Evolutionary conservation across 2,329 filamentous ascomycete genomes (phyloP).

Genomic region (Rhexocercosporidium sp.): DNA sequence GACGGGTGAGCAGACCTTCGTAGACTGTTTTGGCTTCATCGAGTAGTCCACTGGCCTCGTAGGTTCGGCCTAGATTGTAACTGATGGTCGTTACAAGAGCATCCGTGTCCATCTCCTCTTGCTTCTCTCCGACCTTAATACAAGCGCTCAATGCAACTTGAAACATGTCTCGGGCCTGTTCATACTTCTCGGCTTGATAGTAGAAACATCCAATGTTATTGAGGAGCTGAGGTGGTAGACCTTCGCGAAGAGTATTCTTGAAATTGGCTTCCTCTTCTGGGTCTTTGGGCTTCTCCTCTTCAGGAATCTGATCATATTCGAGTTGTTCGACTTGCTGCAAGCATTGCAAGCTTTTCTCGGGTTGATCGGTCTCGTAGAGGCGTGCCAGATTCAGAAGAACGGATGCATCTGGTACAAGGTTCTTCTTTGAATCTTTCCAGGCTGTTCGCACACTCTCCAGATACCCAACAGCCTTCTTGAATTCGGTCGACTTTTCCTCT

Average conservation of each 20-base stretch:
- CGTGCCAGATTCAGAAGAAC: slow-evolving; percentile 91
- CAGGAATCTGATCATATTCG: slow-evolving; percentile 78
- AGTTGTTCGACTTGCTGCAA: slow-evolving; percentile 91
- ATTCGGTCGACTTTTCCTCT: slow-evolving; percentile 86
- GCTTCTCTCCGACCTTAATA: slow-evolving; percentile 77
- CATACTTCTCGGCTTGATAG: slow-evolving; percentile 83
- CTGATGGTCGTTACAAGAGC: slow-evolving; percentile 94
- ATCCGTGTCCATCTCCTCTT: slow-evolving; percentile 81
- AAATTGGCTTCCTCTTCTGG: slow-evolving; percentile 64
- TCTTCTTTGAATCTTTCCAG: slow-evolving; percentile 94
- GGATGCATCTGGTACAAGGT: slow-evolving; percentile 78
- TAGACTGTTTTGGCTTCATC: slow-evolving; percentile 90
- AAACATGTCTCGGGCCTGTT: slow-evolving; percentile 83
- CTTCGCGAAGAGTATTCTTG: slow-evolving; percentile 70
- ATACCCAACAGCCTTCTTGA: slow-evolving; percentile 83
- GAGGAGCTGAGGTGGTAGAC: slow-evolving; percentile 85
- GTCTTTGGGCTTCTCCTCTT: slow-evolving; percentile 68
- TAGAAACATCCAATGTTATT: slow-evolving; percentile 99
- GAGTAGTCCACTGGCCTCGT: slow-evolving; percentile 80
- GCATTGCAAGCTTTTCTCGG: slow-evolving; percentile 91
- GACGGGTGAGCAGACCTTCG: slow-evolving; percentile 81
- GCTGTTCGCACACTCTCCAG: slow-evolving; percentile 83
- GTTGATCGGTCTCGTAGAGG: slow-evolving; percentile 83
- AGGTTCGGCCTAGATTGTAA: slow-evolving; percentile 93
- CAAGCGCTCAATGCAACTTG: slow-evolving; percentile 91